Conservation (phyloP, 2,329 filamentous ascomycete species). For the Fusarium mexicanum region DNA sequence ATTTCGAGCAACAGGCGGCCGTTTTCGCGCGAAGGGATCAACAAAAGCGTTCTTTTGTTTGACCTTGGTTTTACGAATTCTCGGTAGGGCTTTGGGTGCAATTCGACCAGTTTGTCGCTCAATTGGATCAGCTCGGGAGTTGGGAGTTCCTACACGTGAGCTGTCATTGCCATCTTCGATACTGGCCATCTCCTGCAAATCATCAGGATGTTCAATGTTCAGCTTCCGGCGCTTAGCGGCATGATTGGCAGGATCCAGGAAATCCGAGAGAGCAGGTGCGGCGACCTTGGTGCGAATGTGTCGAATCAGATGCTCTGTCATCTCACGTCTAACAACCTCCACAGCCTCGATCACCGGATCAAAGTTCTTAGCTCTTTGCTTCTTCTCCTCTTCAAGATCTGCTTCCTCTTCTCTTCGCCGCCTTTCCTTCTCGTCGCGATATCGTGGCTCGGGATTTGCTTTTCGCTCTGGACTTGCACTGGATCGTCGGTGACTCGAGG, state of each 20-base stretch:
- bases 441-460: constrained; percentile 33
- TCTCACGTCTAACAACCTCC: constrained; percentile 79
- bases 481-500: constrained; percentile 44
- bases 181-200: constrained; percentile 59
- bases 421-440: constrained; percentile 70
- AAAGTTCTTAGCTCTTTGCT: constrained; percentile 83
- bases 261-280: constrained; percentile 80
- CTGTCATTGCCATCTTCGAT: constrained; percentile 71
- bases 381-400: constrained; percentile 90
- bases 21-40: constrained; percentile 73
- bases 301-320: constrained; percentile 86
- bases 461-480: constrained; percentile 51
- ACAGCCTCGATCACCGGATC: constrained; percentile 90
- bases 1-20: constrained; percentile 65
- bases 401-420: constrained; percentile 77
- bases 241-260: constrained; percentile 84
- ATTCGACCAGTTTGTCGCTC: constrained; percentile 68
- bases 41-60: constrained; percentile 71
- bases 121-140: constrained; percentile 68
- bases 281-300: constrained; percentile 91
- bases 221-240: constrained; percentile 80
- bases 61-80: constrained; percentile 76
- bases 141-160: constrained; percentile 71
- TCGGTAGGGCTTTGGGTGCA: constrained; percentile 71
- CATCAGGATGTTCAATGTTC: constrained; percentile 76